phyloP scores from a whole-genome alignment of 441 rosid genomes.

The Erodium texanum region DNA sequence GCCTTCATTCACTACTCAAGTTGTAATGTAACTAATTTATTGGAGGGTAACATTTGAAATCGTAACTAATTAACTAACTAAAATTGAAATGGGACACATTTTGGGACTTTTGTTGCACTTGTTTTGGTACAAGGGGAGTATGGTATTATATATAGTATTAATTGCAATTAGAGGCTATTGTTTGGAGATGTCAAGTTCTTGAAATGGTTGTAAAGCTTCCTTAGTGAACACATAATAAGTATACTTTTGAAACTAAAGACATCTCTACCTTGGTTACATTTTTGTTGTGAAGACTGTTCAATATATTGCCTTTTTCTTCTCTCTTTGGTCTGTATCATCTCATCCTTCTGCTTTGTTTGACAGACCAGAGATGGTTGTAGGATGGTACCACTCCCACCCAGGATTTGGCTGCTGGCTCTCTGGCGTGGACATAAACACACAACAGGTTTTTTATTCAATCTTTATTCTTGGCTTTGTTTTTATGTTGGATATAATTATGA shows the following conservation, averaged over 20 bases:
- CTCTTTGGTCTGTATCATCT: neutral
- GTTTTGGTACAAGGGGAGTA: neutral
- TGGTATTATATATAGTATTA: neutral
- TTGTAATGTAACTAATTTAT: no score
- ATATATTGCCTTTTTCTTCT: neutral
- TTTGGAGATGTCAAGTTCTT: neutral
- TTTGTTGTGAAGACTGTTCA: neutral
- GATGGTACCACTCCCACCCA: conserved; percentile 99
- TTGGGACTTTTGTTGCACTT: neutral
- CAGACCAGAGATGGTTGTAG: conserved; percentile 99
- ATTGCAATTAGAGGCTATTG: neutral
- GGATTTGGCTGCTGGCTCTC: conserved; percentile 99
- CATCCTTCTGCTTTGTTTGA: conserved; percentile 18
- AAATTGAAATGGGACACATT: no score
- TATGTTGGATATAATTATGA: neutral
- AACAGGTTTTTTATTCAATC: conserved; percentile 46
- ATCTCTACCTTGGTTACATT: neutral
- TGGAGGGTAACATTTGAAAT: no score
- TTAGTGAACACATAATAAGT: neutral
- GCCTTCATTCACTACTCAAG: no score
- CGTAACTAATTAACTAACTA: no score
- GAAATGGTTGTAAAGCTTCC: neutral
- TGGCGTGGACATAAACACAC: conserved; percentile 96
- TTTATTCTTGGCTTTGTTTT: neutral
- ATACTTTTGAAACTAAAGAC: neutral